These are phyloP conservation scores for Mycena polygramma DNA, from an alignment of 768 basidiomycete species.

Conservation along the genomic window DNA sequence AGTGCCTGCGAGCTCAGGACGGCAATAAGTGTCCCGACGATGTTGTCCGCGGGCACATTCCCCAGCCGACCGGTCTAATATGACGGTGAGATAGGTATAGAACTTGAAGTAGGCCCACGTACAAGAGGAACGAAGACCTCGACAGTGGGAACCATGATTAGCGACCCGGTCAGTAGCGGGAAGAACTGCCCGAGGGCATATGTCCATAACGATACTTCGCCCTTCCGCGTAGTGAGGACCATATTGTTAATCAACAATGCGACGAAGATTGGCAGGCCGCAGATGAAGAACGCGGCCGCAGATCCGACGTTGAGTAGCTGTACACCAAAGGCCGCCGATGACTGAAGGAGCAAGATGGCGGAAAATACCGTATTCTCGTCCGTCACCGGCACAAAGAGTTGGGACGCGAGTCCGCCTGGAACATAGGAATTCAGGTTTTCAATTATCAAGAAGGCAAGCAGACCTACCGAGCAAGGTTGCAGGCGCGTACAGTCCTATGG, in stretches of 20 bases:
- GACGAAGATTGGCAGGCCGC: conserved; percentile 67
- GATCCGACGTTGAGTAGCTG: conserved; percentile 84
- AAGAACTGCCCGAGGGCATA: conserved; percentile 73
- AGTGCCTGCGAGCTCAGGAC: conserved; percentile 67
- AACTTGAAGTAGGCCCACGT: no score
- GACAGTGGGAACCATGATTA: conserved; percentile 71
- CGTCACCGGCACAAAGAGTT: conserved; percentile 66
- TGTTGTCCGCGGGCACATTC: conserved; percentile 88
- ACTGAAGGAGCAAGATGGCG: conserved; percentile 72
- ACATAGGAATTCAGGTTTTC: neutral
- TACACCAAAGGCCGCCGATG: conserved; percentile 64
- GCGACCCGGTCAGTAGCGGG: conserved; percentile 68
- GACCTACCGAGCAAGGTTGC: conserved; percentile 77
- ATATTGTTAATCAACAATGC: conserved; percentile 67
- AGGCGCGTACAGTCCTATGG: conserved; percentile 80
- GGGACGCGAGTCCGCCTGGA: conserved; percentile 73
- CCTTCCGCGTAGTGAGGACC: conserved; percentile 44
- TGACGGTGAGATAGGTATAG: no score
- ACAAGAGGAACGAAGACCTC: conserved; percentile 95
- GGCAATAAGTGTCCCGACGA: conserved; percentile 85
- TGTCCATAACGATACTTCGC: conserved; percentile 65
- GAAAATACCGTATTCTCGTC: conserved; percentile 74
- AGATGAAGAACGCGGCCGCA: conserved; percentile 79
- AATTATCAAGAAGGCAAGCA: neutral
- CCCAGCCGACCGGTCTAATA: conserved; percentile 85